Evolutionary conservation across 495 filamentous ascomycete genomes (phyloP), one percentile per base, ranked within the genome.

Genomic region (Penicillium daleae): DNA sequence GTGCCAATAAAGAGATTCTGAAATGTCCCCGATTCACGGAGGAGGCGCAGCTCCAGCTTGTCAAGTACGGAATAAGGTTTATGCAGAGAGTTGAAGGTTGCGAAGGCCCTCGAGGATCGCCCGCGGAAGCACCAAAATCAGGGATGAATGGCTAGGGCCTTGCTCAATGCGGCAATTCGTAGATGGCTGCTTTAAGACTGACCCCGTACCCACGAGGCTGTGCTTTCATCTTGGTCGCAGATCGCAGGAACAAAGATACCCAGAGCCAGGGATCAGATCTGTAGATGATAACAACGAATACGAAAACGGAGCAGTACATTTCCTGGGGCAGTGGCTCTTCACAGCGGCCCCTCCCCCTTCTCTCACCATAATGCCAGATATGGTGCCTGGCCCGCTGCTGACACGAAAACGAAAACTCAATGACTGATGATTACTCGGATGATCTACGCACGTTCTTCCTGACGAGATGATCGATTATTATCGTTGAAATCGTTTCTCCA

Each of bases 391-490:
- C 21, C 42, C 42, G 42, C 42, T n/a, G 21, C 42, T 46, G 9
- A 46, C 42, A 46, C 42, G 42, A 46, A 21, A 46, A 46, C 42
- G 42, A 46, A 46, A 46, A 46, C 42, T 46, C 8, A 46, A 46
- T 46, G 21, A 46, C 19, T 24, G 19, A 46, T 46, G 42, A 21
- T 22, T 21, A 46, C 17, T 33, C 31, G 35, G 52, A 32, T 55
- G 52, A 55, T 55, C 35, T 55, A 21, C 42, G 42, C 9, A 21
- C 42, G 42, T 12, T 22, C 12, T 46, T 12, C 19, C n/a, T 46
- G 42, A 46, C 24, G 42, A 46, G 19, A 46, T 21, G 19, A 46
- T 46, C 40, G n/a, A n/a, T n/a, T n/a, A n/a, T 21, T 21, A 17
- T 8, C 40, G 9, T 42, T 42, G 19, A 42, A 1, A 2, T 42